Percentiles rank a stretch among this genome's conserved stretches.
Evolutionary conservation across 1,284 basidiomycete genomes (phyloP).

Genomic region (Schizophyllum amplum): DNA sequence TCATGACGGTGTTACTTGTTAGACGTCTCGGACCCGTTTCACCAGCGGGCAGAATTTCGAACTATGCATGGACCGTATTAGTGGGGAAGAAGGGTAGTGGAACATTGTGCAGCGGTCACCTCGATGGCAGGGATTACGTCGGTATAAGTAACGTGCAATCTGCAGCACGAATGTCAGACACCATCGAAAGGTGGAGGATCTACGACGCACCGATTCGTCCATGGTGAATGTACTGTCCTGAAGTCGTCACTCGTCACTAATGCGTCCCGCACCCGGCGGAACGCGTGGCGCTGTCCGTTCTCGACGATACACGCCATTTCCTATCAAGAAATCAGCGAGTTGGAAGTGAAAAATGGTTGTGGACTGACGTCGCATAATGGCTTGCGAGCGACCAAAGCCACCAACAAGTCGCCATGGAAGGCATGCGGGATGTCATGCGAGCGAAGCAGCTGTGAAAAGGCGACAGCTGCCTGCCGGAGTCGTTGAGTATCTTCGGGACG

Average conservation of each 20-base stretch:
- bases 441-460: slow-evolving; percentile 48
- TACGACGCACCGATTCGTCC: slow-evolving; percentile 38
- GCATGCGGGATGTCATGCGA: slow-evolving; percentile 51
- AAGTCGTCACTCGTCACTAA: slow-evolving; percentile 36
- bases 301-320: slow-evolving; percentile 51
- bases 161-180: slow-evolving; percentile 19
- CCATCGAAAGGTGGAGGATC: slow-evolving; percentile 2
- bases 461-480: slow-evolving; percentile 53
- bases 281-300: slow-evolving; percentile 38
- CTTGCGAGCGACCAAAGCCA: slow-evolving; percentile 47
- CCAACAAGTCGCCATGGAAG: slow-evolving; percentile 57
- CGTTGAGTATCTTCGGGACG: slow-evolving; percentile 44
- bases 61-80: slow-evolving; percentile 31
- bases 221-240: slow-evolving; percentile 36
- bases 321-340: slow-evolving; percentile 19
- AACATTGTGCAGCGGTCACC: slow-evolving; percentile 16
- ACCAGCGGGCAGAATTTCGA: slow-evolving; percentile 73
- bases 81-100: slow-evolving; percentile 1
- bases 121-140: slow-evolving; percentile 36
- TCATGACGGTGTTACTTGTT: slow-evolving; percentile 55
- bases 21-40: slow-evolving; percentile 70
- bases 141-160: slow-evolving; percentile 50
- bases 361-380: slow-evolving; percentile 46
- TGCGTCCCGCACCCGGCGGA: slow-evolving; percentile 45
- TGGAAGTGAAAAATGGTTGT: slow-evolving; percentile 1